These are phyloP conservation scores for Phaeoacremonium minimum DNA, from an alignment of 2,329 filamentous ascomycete species.

Conservation along the genomic window DNA sequence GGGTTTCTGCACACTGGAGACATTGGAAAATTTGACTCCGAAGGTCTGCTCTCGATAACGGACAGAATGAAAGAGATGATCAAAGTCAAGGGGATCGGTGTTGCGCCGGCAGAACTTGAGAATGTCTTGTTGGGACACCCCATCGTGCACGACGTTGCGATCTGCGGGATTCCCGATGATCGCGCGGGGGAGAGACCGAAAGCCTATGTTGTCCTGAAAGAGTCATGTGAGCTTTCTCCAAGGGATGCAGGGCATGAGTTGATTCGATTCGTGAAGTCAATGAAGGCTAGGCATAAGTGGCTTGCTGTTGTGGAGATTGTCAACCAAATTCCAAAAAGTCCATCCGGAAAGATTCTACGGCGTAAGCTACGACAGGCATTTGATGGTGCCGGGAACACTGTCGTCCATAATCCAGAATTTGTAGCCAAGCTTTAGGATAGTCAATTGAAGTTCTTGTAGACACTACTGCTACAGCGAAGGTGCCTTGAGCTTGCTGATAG, in stretches of 20 bases:
- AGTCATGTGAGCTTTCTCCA: constrained; percentile 7
- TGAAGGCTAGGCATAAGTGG: constrained; percentile 48
- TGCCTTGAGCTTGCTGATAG: no score
- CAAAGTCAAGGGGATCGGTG: constrained; percentile 26
- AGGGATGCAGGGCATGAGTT: constrained; percentile 30
- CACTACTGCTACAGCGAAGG: no score
- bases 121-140: constrained; percentile 21
- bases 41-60: constrained; percentile 52
- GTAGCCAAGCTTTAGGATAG: no score
- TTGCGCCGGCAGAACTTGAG: constrained; percentile 25
- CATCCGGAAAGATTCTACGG: constrained; percentile 54
- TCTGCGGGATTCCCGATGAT: constrained; percentile 48
- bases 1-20: constrained; percentile 58
- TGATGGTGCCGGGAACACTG: no score
- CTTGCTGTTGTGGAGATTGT: constrained; percentile 42
- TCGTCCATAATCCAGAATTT: no score
- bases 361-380: no score
- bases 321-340: constrained; percentile 50
- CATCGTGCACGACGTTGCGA: constrained; percentile 53
- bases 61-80: constrained; percentile 60
- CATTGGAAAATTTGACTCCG: constrained; percentile 47
- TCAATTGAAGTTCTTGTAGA: no score
- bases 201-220: constrained; percentile 53
- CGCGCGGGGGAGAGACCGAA: constrained; percentile 54
- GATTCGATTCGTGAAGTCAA: constrained; percentile 41